Evolutionary conservation across 2,329 filamentous ascomycete species (phyloP), one percentile per base, ranked within the genome.

Genomic region (Fusarium irregulare): DNA sequence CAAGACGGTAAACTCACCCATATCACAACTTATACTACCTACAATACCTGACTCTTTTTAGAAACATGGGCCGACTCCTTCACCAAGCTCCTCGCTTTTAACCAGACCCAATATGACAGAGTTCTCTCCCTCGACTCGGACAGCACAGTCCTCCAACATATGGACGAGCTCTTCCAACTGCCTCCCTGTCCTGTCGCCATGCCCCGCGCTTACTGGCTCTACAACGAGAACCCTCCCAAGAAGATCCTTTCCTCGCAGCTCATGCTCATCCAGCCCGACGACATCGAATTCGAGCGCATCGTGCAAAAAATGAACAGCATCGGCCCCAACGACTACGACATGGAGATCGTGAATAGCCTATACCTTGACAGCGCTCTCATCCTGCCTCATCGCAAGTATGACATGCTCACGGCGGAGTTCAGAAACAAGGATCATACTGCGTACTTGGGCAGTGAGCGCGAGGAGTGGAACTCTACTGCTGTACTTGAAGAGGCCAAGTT

Each of bases 121-220:
- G 81, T 85, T 6, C 71, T 82, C 16, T 87, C 89, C 58, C 77
- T 85, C 12, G 83, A 93, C 77, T 90, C 89, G n/a, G 91, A 93
- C 74, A 83, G 87, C 23, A 86, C 86, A 2, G 79, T 93, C 5
- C 83, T 91, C 6, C 82, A 89, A 63, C 80, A 83, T 40, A 86
- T 93, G 83, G 91, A 93, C 73, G 90, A 93, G 66, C 84, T 93
- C 2, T 93, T 93, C 80, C 85, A 90, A 27, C 82, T 91, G 2
- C 91, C 91, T 0, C 78, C 82, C 1, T 84, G 86, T 2, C 82
- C 86, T 4, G 85, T 91, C 9, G 90, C 90, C 8, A 91, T 93
- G 86, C 89, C 91, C 2, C 87, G 89, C 21, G 91, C 91, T 12
- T 93, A 93, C 78, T 93, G 91, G 91, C 82, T 88, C 86, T 27